Conservation (phyloP, 371 early-diverging fungal genomes). For the Coemansia sp. region DNA sequence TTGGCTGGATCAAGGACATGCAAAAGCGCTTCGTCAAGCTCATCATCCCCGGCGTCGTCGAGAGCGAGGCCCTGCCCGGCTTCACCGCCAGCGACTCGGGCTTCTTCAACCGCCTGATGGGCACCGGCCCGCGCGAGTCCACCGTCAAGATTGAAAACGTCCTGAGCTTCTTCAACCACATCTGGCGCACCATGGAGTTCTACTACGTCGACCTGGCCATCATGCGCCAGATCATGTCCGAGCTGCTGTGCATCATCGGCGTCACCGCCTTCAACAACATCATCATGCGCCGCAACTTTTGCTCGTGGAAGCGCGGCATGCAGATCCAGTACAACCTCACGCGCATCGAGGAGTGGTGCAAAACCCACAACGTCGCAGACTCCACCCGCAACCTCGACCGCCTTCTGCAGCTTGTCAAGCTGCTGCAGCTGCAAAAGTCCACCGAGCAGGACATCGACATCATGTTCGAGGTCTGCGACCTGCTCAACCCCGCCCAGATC, state of each 20-base stretch:
- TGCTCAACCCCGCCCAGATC: conserved; percentile 90
- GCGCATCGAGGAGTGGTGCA: conserved; percentile 96
- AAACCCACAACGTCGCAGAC: conserved; percentile 85
- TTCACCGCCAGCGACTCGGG: conserved; percentile 88
- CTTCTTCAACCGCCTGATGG: conserved; percentile 79
- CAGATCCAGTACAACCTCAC: conserved; percentile 98
- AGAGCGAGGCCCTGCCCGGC: conserved; percentile 87
- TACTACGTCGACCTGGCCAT: conserved; percentile 88
- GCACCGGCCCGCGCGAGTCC: conserved; percentile 66
- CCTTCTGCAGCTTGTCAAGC: conserved; percentile 91
- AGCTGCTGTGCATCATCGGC: conserved; percentile 88
- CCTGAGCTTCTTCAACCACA: conserved; percentile 84
- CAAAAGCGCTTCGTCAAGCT: conserved; percentile 91
- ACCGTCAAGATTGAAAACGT: conserved; percentile 90
- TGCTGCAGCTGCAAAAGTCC: conserved; percentile 92
- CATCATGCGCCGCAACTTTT: conserved; percentile 86
- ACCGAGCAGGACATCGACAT: conserved; percentile 88
- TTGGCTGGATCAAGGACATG: conserved; percentile 90
- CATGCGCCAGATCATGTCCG: conserved; percentile 77
- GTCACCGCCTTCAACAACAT: conserved; percentile 93
- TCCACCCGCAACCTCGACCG: conserved; percentile 87
- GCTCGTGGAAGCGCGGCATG: conserved; percentile 90
- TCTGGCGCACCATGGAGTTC: conserved; percentile 90
- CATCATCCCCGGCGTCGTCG: conserved; percentile 92
- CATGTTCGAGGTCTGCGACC: conserved; percentile 94